These are phyloP conservation scores for Digitaria exilis DNA, from an alignment of 202 grass and related monocot species.

Conservation along the genomic window DNA sequence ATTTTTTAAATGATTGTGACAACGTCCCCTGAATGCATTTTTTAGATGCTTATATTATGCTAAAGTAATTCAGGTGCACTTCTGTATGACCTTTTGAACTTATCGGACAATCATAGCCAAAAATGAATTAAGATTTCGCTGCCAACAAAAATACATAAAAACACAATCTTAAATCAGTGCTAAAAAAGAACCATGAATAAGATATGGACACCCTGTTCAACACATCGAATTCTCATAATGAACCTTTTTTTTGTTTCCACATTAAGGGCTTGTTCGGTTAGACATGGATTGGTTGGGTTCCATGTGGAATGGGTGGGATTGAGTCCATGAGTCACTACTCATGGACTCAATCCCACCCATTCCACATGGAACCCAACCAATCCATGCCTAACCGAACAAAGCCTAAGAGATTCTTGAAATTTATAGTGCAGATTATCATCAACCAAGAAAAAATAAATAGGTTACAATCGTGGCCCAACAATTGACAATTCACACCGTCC, in stretches of 20 bases:
- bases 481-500: neutral
- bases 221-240: neutral
- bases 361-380: too few species aligned
- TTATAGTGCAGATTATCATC: neutral
- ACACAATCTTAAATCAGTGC: neutral
- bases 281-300: too few species aligned
- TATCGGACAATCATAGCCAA: neutral
- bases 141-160: neutral
- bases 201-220: neutral
- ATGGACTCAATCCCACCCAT: too few species aligned
- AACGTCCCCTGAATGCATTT: neutral
- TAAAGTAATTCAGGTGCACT: neutral
- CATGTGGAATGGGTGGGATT: too few species aligned
- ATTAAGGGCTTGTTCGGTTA: too few species aligned
- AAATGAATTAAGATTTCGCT: neutral
- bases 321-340: too few species aligned
- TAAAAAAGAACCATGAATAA: neutral
- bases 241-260: neutral
- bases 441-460: constrained; percentile 1
- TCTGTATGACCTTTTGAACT: neutral
- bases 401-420: neutral
- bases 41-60: neutral
- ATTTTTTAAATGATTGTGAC: neutral
- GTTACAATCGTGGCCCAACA: neutral
- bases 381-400: too few species aligned